Percentiles rank a stretch among this genome's conserved stretches.
These are phyloP conservation scores for Didymella lethalis DNA, from an alignment of 2,329 filamentous ascomycete genomes.

Conservation along the genomic window DNA sequence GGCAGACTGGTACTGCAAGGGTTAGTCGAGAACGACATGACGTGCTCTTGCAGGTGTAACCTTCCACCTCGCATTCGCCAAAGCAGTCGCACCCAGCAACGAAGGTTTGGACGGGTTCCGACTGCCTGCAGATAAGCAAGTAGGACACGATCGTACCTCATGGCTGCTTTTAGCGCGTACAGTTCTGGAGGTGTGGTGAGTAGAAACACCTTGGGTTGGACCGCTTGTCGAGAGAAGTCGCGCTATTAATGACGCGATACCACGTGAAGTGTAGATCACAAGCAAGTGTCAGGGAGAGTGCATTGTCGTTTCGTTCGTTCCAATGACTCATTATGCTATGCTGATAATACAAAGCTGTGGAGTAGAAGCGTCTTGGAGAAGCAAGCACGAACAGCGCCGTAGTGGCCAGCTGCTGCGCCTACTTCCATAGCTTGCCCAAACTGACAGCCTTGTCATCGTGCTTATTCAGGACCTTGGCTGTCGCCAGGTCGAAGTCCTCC, in stretches of 20 bases:
- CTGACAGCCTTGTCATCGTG: constrained; percentile 98
- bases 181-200: not conserved
- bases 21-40: constrained; percentile 5
- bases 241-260: constrained; percentile 21
- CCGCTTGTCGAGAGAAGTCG: not conserved
- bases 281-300: not conserved
- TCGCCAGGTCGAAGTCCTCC: constrained; percentile 98
- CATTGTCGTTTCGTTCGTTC: constrained; percentile 18
- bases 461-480: constrained; percentile 99
- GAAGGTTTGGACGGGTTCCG: not conserved
- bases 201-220: constrained; percentile 3
- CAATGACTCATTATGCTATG: constrained; percentile 26
- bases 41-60: constrained; percentile 15
- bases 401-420: constrained; percentile 28
- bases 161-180: constrained; percentile 4
- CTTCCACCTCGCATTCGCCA: not conserved
- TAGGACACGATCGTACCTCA: not conserved
- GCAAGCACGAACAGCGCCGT: constrained; percentile 3
- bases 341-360: constrained; percentile 25
- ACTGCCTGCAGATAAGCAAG: constrained; percentile 7
- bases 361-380: constrained; percentile 6
- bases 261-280: constrained; percentile 8
- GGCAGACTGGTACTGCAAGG: not conserved
- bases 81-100: not conserved
- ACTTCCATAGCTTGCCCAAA: constrained; percentile 87